These are phyloP conservation scores for Cyclotella choctawhatcheeana DNA, from an alignment of 108 stramenopile species.

Conservation along the genomic window DNA sequence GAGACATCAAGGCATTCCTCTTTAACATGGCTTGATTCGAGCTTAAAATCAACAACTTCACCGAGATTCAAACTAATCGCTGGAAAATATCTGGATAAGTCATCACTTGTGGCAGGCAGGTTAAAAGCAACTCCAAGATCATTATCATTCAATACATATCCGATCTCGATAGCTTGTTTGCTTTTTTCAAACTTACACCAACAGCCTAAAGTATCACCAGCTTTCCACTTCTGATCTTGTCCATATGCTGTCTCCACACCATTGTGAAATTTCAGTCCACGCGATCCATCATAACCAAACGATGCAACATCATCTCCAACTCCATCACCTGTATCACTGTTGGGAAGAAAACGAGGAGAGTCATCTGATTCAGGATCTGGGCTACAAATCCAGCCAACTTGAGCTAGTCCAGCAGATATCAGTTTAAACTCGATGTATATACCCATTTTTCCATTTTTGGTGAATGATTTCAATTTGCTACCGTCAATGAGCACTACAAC, in stretches of 20 bases:
- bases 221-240: slow-evolving; percentile 53
- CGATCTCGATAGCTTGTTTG: slow-evolving; percentile 43
- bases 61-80: slow-evolving; percentile 78
- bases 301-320: slow-evolving; percentile 80
- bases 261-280: slow-evolving; percentile 66
- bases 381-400: slow-evolving; percentile 77
- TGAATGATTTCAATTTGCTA: slow-evolving; percentile 24
- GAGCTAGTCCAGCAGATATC: slow-evolving; percentile 74
- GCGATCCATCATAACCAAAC: slow-evolving; percentile 81
- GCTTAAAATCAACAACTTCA: slow-evolving; percentile 69
- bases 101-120: neutral
- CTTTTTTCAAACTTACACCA: slow-evolving; percentile 32
- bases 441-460: slow-evolving; percentile 7
- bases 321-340: slow-evolving; percentile 82
- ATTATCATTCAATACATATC: slow-evolving; percentile 75
- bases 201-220: slow-evolving; percentile 77
- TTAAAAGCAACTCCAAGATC: slow-evolving; percentile 71
- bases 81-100: slow-evolving; percentile 53
- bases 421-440: slow-evolving; percentile 79
- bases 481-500: slow-evolving; percentile 64
- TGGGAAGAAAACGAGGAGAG: slow-evolving; percentile 55
- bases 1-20: slow-evolving; percentile 50
- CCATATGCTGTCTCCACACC: slow-evolving; percentile 64
- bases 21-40: slow-evolving; percentile 40
- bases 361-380: slow-evolving; percentile 6